Evolutionary conservation across 331 rosid genomes (phyloP), one percentile per base, ranked within the genome.

Genomic region (Acacia concinna): DNA sequence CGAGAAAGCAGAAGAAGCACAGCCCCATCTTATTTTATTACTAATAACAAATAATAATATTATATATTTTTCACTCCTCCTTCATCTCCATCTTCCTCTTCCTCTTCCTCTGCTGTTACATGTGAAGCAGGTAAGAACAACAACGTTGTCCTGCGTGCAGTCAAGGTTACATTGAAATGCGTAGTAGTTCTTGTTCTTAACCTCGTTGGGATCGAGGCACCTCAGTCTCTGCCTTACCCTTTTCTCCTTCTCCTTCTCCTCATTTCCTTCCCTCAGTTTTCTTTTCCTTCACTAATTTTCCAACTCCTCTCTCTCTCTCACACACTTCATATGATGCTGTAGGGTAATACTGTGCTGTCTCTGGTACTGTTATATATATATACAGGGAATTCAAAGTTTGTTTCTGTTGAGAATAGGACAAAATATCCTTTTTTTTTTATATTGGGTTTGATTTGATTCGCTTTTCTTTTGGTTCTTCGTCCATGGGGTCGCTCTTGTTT

Each of bases 281-380:
- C 64, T 18, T 30, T 60, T 37, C 49, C 57, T 5, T 15, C 60
- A n/a, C 60, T 20, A 20, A 10, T 35, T 35, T n/a, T n/a, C 71
- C 13, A 67, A 0, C 12, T 65, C 46, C 4, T 21, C 38, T 6
- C 28, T 1, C 47, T 13, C 13, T 25, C 37, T 28, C 74, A 27
- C 4, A 13, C 6, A 52, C 68, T 41, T 52, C 75, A 9, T 31
- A 25, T 11, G 31, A 56, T 35, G 25, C 15, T 17, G 40, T 68
- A 80, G 77, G 32, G 63, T 25, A 25, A 68, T 30, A 49, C 56
- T 49, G 23, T 17, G 8, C 23, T 80, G 83, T 62, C 52, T 11
- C 73, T 73, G 83, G 83, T 79, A 79, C 38, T 70, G 59, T 70
- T 17, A 6, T 25, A 52, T 54, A 4, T 56, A n/a, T 20, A 35